Percentiles rank a stretch among this genome's conserved stretches.
Conservation (phyloP, 768 basidiomycete genomes). For the Polyporus arcularius region DNA sequence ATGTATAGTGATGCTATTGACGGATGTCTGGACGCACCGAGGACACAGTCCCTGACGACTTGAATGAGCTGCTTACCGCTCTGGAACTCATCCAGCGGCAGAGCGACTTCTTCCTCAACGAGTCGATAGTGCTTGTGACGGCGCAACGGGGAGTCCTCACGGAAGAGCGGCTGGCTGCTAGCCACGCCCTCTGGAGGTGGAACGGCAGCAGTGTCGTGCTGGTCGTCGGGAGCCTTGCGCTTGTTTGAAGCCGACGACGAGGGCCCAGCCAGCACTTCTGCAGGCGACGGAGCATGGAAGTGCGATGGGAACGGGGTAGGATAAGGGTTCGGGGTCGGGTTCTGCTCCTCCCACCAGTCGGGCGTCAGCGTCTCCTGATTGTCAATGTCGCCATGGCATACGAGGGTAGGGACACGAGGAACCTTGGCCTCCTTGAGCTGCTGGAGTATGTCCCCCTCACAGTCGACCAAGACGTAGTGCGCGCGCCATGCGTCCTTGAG, state of each 20-base stretch:
- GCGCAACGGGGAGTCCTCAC: not conserved
- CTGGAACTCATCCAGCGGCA: not conserved
- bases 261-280: too few species aligned
- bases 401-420: not conserved
- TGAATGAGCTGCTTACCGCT: not conserved
- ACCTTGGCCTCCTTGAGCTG: not conserved
- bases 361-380: not conserved
- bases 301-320: not conserved
- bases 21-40: conserved; percentile 1
- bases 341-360: not conserved
- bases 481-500: conserved; percentile 19
- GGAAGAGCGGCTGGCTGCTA: not conserved
- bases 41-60: not conserved
- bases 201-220: not conserved
- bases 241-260: not conserved
- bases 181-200: not conserved
- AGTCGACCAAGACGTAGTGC: not conserved
- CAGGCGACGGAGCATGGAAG: not conserved
- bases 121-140: conserved; percentile 2
- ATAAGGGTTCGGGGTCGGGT: not conserved
- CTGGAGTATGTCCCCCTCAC: not conserved
- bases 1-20: too few species aligned
- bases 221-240: not conserved
- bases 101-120: conserved; percentile 3
- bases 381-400: conserved; percentile 14